These are phyloP conservation scores for Monosporascus sp. DNA, from an alignment of 2,329 filamentous ascomycete genomes.

Conservation along the genomic window DNA sequence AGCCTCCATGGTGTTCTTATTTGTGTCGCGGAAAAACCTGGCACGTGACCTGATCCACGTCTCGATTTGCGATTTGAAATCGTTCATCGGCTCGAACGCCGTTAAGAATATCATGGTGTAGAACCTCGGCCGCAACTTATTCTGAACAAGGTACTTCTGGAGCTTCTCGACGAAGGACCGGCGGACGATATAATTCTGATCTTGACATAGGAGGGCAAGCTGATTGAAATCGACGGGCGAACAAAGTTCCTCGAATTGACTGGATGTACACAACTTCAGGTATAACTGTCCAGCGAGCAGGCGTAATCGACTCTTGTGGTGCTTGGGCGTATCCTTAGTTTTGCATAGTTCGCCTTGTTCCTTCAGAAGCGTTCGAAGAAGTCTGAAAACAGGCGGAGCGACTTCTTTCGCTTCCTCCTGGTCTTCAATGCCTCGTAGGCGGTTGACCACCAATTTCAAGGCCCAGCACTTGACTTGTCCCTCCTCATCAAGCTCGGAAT, in stretches of 20 bases:
- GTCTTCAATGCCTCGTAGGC: constrained; percentile 59
- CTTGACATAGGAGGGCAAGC: constrained; percentile 76
- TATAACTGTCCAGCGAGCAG: constrained; percentile 74
- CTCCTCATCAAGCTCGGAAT: constrained; percentile 69
- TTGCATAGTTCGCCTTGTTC: constrained; percentile 77
- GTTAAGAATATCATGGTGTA: constrained; percentile 86
- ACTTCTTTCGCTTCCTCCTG: constrained; percentile 49
- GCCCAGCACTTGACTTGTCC: constrained; percentile 79
- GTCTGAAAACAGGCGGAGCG: constrained; percentile 66
- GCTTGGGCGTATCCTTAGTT: constrained; percentile 65
- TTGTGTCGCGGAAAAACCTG: constrained; percentile 54
- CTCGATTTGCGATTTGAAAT: constrained; percentile 67
- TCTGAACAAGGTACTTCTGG: constrained; percentile 81
- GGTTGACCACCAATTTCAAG: constrained; percentile 80
- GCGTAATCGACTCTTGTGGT: constrained; percentile 76
- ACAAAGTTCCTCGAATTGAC: constrained; percentile 71
- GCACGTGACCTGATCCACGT: constrained; percentile 87
- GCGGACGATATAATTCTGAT: constrained; percentile 68
- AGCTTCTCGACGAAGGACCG: constrained; percentile 75
- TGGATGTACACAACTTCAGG: constrained; percentile 77
- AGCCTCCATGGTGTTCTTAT: constrained; percentile 68
- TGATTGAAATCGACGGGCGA: constrained; percentile 71
- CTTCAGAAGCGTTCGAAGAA: constrained; percentile 71
- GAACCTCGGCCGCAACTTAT: constrained; percentile 68
- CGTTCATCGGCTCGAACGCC: constrained; percentile 78